Evolutionary conservation across 2,329 filamentous ascomycete genomes (phyloP), one percentile per base, ranked within the genome.

Genomic region (Decorospora gaudefroyi): DNA sequence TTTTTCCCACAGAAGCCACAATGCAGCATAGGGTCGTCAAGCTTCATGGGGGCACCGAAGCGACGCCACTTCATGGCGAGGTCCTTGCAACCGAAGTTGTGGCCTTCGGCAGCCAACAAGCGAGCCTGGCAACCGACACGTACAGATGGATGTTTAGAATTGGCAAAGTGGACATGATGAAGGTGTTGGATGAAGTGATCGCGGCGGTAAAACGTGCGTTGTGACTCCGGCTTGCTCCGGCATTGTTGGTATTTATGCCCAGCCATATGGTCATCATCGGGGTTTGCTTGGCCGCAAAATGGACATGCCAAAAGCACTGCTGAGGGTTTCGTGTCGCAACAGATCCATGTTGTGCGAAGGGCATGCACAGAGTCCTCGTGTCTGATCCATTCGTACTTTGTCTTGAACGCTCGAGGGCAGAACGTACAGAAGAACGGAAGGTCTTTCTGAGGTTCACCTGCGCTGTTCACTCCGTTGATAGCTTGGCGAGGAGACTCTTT

Each of bases 281-380:
- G 65, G 26, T 51, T 35, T 12, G 44, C 38, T n/a, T 62, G 55
- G 9, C 65, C 65, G 33, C 65, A 68, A 26, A 70, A 68, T 1
- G 64, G 64, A 31, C 65, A 68, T 2, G 53, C 57, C 16, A 55
- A 47, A n/a, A 68, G 48, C 4, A 51, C 41, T 10, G 52, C 34
- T 8, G 42, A 31, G 29, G 45, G 51, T 23, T 63, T 68, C 1
- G 48, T 59, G 38, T 65, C 60, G 41, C 65, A 69, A 44, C 65
- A 70, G 12, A 69, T 66, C 65, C 65, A 70, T 3, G 67, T 70
- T 4, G 65, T 70, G 9, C 65, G 62, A n/a, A 69, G 61, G 9
- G 64, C 67, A 31, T 70, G 67, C 4, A 68, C 65, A 1, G 65
- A 69, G 30, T 70, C 65, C 45, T 69, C 67, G 27, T 70, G 67